These are phyloP conservation scores for Selaginella moellendorffii DNA, from an alignment of 75 land plant genomes.

Conservation along the genomic window DNA sequence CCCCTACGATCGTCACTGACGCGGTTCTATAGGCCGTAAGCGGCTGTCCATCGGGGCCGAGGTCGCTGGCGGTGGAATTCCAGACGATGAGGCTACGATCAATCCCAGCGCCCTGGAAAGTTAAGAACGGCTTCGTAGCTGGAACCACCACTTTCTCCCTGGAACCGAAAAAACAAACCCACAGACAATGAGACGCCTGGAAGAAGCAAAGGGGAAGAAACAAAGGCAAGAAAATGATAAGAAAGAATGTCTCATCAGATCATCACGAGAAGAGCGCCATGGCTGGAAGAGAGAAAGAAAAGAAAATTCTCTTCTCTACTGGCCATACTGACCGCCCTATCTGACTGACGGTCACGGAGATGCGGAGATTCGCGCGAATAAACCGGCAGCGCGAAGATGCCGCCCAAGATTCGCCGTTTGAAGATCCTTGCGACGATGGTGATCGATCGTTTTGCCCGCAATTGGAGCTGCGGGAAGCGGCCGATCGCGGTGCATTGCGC, in stretches of 20 bases:
- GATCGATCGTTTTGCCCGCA: too few species aligned
- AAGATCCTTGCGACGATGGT: too few species aligned
- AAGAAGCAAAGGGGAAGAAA: too few species aligned
- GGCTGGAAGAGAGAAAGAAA: background rate
- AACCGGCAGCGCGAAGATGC: too few species aligned
- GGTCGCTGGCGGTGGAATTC: slow-evolving; percentile 32
- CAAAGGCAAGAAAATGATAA: background rate
- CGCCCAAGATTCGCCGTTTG: too few species aligned
- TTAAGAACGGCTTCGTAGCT: slow-evolving; percentile 24
- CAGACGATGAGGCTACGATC: background rate
- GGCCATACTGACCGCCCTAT: background rate
- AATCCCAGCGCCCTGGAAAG: slow-evolving; percentile 22
- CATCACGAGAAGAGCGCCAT: background rate
- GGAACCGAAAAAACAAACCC: background rate
- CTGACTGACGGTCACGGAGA: background rate
- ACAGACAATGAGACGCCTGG: too few species aligned
- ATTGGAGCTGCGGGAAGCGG: too few species aligned
- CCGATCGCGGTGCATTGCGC: too few species aligned
- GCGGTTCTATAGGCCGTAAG: slow-evolving; percentile 69
- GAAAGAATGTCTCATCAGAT: background rate
- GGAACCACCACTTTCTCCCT: slow-evolving; percentile 31
- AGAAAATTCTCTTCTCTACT: background rate
- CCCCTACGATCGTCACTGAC: slow-evolving; percentile 53
- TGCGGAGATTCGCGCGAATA: too few species aligned
- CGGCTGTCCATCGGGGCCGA: slow-evolving; percentile 58